These are phyloP conservation scores for Aspergillus sergii DNA, from an alignment of 2,329 filamentous ascomycete species.

Conservation along the genomic window DNA sequence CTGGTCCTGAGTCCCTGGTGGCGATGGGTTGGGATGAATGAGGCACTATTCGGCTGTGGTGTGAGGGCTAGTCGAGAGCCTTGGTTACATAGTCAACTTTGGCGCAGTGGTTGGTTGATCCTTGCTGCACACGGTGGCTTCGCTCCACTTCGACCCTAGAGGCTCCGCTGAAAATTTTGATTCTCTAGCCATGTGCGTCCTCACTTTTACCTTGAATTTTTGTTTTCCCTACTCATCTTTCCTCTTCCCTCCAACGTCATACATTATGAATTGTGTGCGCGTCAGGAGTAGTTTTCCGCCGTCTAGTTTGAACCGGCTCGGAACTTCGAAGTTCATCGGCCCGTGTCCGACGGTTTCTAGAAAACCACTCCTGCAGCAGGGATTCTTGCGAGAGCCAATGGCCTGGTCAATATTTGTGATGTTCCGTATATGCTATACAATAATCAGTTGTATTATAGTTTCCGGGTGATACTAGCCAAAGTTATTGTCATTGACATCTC, in stretches of 20 bases:
- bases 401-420: not conserved
- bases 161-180: slow-evolving; percentile 16
- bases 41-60: slow-evolving; percentile 5
- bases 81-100: slow-evolving; percentile 5
- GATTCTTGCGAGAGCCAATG: not conserved
- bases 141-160: slow-evolving; percentile 10
- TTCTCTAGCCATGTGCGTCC: not conserved
- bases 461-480: not conserved
- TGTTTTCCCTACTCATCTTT: not conserved
- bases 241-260: not conserved
- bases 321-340: not conserved
- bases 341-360: not conserved
- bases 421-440: not conserved
- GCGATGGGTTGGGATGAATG: slow-evolving; percentile 5
- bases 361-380: not conserved
- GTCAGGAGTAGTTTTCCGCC: not conserved
- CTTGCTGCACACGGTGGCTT: slow-evolving; percentile 13
- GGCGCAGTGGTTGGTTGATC: slow-evolving; percentile 13
- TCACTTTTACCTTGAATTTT: not conserved
- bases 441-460: not conserved
- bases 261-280: not conserved
- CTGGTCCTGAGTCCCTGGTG: slow-evolving; percentile 3
- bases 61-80: not conserved
- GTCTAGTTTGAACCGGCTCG: slow-evolving; percentile 1
- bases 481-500: not conserved